A percentile compares a stretch with the other conserved stretches of the same genome.
phyloP scores from a whole-genome alignment of 2,329 filamentous ascomycete genomes.

The Diaporthe sp. region DNA sequence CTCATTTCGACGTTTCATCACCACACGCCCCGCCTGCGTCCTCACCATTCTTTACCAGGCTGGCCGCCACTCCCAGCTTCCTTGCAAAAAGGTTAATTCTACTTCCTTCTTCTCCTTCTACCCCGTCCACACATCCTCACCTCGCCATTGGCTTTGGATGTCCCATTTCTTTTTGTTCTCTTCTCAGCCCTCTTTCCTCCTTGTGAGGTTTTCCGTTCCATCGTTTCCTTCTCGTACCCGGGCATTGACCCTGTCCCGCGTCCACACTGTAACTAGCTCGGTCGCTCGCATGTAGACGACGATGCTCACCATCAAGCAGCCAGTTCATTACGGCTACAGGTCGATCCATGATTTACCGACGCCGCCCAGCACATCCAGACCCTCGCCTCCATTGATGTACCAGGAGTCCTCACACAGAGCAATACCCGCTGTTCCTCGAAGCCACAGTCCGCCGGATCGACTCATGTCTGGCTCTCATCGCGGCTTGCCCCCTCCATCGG shows the following conservation, averaged over 20 bases:
- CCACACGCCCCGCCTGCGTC: conserved; percentile 58
- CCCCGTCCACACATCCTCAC: conserved; percentile 34
- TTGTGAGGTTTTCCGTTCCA: conserved; percentile 29
- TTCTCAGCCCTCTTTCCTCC: conserved; percentile 39
- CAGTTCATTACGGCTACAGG: conserved; percentile 70
- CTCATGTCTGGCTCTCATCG: conserved; percentile 79
- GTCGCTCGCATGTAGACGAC: conserved; percentile 53
- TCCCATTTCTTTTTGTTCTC: conserved; percentile 36
- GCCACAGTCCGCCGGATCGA: conserved; percentile 64
- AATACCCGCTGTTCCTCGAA: conserved; percentile 55
- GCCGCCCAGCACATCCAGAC: conserved; percentile 68
- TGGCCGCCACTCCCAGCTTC: conserved; percentile 64
- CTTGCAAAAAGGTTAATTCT: conserved; percentile 54
- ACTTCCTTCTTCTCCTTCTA: conserved; percentile 46
- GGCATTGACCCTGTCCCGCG: conserved; percentile 34
- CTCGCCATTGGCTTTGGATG: conserved; percentile 34
- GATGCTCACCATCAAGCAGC: conserved; percentile 75
- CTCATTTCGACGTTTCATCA: conserved; percentile 58
- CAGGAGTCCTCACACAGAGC: conserved; percentile 62
- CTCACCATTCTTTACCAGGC: conserved; percentile 56
- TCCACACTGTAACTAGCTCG: conserved; percentile 35
- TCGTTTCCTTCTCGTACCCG: conserved; percentile 29
- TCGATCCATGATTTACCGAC: conserved; percentile 74
- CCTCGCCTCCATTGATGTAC: conserved; percentile 67
- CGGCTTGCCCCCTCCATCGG: conserved; percentile 77